A percentile compares a stretch with the other conserved stretches of the same genome.
Conservation (phyloP, 2,329 filamentous ascomycete genomes). For the Scleromitrula shiraiana region DNA sequence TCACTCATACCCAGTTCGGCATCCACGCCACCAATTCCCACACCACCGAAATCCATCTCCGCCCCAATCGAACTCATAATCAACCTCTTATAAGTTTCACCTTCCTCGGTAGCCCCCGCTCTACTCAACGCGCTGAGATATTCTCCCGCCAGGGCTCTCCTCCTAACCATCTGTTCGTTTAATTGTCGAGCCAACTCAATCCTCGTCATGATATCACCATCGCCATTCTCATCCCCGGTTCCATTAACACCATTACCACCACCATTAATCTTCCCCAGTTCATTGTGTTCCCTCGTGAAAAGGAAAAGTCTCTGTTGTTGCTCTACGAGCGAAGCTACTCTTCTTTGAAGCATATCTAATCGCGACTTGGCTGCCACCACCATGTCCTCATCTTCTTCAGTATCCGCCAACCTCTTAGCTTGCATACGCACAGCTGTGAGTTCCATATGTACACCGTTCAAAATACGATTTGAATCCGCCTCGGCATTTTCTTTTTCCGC, state of each 20-base stretch:
- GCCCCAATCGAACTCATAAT: conserved; percentile 16
- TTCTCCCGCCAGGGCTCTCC: conserved; percentile 51
- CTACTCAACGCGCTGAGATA: conserved; percentile 62
- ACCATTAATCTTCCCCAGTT: conserved; percentile 43
- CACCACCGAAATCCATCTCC: conserved; percentile 39
- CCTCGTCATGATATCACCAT: conserved; percentile 42
- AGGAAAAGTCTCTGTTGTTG: conserved; percentile 41
- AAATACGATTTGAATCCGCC: conserved; percentile 56
- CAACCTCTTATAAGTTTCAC: conserved; percentile 56
- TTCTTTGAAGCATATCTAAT: conserved; percentile 18
- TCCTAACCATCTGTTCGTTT: conserved; percentile 41
- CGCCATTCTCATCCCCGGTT: not conserved
- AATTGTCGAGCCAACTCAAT: conserved; percentile 52
- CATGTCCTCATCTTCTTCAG: conserved; percentile 17
- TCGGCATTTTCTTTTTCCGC: conserved; percentile 65
- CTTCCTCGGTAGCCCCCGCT: conserved; percentile 64
- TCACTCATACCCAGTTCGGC: conserved; percentile 29
- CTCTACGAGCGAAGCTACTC: conserved; percentile 28
- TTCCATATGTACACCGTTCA: conserved; percentile 61
- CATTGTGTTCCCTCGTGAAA: conserved; percentile 33
- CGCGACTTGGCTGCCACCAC: conserved; percentile 17
- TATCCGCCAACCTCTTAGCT: conserved; percentile 42
- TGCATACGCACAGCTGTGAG: conserved; percentile 52
- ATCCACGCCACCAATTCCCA: not conserved
- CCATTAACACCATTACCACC: not conserved